Conservation (phyloP, 164 flowering plant genomes). For the Santalum album region DNA sequence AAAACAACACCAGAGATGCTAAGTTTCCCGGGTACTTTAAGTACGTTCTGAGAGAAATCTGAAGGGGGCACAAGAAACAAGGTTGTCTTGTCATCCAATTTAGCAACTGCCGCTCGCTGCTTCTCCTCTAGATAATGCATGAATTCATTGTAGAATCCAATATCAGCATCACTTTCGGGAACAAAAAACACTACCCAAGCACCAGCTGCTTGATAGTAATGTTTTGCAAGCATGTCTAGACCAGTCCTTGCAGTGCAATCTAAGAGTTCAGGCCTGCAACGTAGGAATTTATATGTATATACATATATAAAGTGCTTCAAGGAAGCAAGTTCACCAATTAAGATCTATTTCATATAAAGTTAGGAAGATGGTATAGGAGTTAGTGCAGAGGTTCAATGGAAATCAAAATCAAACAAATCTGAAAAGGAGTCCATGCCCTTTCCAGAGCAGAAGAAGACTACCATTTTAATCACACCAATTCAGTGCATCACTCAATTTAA, state of each 20-base stretch:
- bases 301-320: not conserved
- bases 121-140: conserved; percentile 79
- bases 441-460: no score
- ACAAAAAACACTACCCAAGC: conserved; percentile 91
- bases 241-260: conserved; percentile 95
- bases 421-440: no score
- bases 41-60: conserved; percentile 82
- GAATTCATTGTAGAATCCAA: conserved; percentile 77
- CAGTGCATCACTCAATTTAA: no score
- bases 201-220: conserved; percentile 72
- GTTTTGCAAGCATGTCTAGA: conserved; percentile 94
- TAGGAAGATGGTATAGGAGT: not conserved
- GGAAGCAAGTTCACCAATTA: not conserved
- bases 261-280: conserved; percentile 73
- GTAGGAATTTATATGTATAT: no score
- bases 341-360: not conserved
- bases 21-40: conserved; percentile 84
- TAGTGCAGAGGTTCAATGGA: no score
- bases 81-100: conserved; percentile 74
- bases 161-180: conserved; percentile 76
- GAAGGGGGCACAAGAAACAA: conserved; percentile 97
- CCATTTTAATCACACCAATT: no score
- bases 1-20: conserved; percentile 90
- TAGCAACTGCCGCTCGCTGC: conserved; percentile 91
- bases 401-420: no score